Conservation (phyloP, 2,329 filamentous ascomycete species). For the Sordariomycetes sp. region DNA sequence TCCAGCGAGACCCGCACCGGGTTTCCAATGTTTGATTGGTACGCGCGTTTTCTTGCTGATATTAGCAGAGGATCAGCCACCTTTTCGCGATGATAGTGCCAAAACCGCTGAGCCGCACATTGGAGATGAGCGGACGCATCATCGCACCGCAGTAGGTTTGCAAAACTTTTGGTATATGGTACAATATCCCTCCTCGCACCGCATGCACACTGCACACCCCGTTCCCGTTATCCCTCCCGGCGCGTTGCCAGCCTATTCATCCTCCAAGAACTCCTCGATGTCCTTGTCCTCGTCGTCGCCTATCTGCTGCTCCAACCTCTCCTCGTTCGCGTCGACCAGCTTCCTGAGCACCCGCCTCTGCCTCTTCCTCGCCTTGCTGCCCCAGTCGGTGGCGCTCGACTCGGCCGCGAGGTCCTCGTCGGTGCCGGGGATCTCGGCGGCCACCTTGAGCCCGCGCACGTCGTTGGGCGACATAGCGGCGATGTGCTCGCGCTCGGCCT, state of each 20-base stretch:
- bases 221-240: not conserved
- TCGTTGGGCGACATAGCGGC: conserved; percentile 54
- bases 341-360: conserved; percentile 45
- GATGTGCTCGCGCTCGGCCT: conserved; percentile 18
- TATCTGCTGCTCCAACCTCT: conserved; percentile 38
- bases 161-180: not conserved
- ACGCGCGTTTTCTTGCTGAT: not conserved
- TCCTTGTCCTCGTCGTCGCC: conserved; percentile 65
- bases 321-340: conserved; percentile 52
- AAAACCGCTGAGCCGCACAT: conserved; percentile 54
- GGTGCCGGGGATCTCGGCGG: conserved; percentile 34
- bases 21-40: not conserved
- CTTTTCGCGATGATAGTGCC: not conserved
- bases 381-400: conserved; percentile 6
- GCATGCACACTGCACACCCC: not conserved
- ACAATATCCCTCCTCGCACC: not conserved
- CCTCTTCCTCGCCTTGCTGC: conserved; percentile 10
- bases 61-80: not conserved
- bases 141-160: not conserved
- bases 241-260: conserved; percentile 16
- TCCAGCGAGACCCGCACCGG: not conserved
- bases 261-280: conserved; percentile 56
- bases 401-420: conserved; percentile 29
- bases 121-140: conserved; percentile 42
- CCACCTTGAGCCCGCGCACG: conserved; percentile 44